These are phyloP conservation scores for Penicillium cataractarum DNA, from an alignment of 495 filamentous ascomycete species.

Conservation along the genomic window DNA sequence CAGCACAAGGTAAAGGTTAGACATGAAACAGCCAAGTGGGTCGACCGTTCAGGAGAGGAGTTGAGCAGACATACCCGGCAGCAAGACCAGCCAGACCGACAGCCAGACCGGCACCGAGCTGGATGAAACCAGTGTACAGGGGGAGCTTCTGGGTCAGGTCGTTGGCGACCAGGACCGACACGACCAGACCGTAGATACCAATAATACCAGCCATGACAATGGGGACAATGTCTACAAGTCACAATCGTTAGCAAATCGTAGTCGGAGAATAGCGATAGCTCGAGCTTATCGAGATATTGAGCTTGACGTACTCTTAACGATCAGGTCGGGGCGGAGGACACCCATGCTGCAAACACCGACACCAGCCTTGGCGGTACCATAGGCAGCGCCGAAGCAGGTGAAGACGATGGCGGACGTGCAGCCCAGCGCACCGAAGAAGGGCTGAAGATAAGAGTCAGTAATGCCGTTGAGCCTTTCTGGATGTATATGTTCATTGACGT, in stretches of 20 bases:
- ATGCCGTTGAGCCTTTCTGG: constrained; percentile 18
- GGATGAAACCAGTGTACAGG: constrained; percentile 94
- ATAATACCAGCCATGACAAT: constrained; percentile 99
- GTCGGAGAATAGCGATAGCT: not conserved
- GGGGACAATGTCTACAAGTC: constrained; percentile 84
- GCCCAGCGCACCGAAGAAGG: constrained; percentile 99
- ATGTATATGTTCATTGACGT: constrained; percentile 7
- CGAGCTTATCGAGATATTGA: not conserved
- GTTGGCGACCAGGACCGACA: constrained; percentile 96
- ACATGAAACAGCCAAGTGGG: not conserved
- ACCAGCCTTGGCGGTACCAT: constrained; percentile 98
- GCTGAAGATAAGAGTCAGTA: constrained; percentile 56
- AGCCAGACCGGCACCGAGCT: constrained; percentile 93
- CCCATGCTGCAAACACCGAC: constrained; percentile 98
- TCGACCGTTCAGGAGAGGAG: not conserved
- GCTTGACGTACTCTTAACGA: constrained; percentile 89
- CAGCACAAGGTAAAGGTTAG: constrained; percentile 19
- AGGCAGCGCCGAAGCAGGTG: constrained; percentile 97
- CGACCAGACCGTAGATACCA: constrained; percentile 99
- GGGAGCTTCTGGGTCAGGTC: constrained; percentile 78
- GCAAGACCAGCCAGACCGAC: constrained; percentile 97
- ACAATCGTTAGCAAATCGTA: constrained; percentile 22
- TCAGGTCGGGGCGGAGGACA: constrained; percentile 95
- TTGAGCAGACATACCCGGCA: constrained; percentile 67
- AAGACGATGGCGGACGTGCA: constrained; percentile 98